Base-by-base conservation (phyloP, 176 grass and related monocot genomes). In the Neostapfia colusana region DNA sequence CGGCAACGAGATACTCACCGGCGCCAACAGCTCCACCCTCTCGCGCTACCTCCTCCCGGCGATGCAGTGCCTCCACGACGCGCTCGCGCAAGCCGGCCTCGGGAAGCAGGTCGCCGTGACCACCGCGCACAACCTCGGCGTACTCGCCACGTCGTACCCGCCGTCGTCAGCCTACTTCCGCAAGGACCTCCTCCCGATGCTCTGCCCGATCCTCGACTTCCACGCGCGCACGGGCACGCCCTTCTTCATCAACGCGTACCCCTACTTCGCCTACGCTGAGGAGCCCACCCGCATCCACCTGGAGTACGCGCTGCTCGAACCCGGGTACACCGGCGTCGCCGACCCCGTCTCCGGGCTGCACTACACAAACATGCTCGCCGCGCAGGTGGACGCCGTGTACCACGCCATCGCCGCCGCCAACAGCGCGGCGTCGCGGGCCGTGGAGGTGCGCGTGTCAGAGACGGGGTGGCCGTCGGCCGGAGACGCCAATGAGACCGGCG, bases 1-100 rank as follows among this genome's bases (percentile, higher is more conserved):
- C 35, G 87, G 89, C 27, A 96, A 92, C 77, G 93, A 92, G 86
- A 86, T 92, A 59, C 87, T 96, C 69, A 90, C 89, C 7, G 70
- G 75, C 44, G 14, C 44, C 50, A 93, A 89, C 73, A 73, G 65
- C 84, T 75, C 86, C 5, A 21, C 80, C 42, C 70, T 74, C 5
- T 14, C 72, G 0, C 62, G 24, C 1, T 23, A 38, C 21, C 83
- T 93, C 16, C 84, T 93, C 70, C 91, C 85, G 3, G 91, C 85
- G 16, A 90, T 93, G 91, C 81, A 86, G 63, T 79, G 46, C 58
- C 71, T 93, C 15, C 82, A 88, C 36, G 84, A 81, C 38, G 91
- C 85, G 21, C 73, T 92, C 21, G 45, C 9, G n/a, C 50, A 70
- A 48, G 61, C 67, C 50, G 57, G 85, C 9, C 82, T 93, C n/a